Evolutionary conservation across 2,329 filamentous ascomycete genomes (phyloP), one percentile per base, ranked within the genome.

Genomic region (Hypoxylon sp.): DNA sequence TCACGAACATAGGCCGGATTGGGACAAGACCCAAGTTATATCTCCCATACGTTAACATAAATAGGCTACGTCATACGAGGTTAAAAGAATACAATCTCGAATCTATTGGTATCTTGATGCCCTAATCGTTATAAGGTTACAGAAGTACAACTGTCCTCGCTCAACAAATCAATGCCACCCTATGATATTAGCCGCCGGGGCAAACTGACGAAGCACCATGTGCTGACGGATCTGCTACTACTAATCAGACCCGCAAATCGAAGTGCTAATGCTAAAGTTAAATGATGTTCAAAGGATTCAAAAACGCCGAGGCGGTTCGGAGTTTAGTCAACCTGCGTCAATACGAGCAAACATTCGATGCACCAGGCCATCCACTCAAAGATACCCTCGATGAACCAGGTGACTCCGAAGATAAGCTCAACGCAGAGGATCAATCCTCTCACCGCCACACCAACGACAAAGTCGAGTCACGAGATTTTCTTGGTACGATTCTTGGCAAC

Each of bases 401-500:
- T 35, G 40, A 68, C 20, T 6, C 65, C 42, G 11, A 74, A 42
- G 2, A 71, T 10, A 8, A 72, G 5, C 53, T 75, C 73, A 42
- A 72, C 66, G 33, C 37, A 56, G 17, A 74, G 51, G 20, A 75
- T 25, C 13, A 73, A 22, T 17, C 50, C 64, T n/a, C 51, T 66
- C 10, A 72, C 65, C 7, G 35, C 50, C 31, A 73, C 30, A n/a
- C 61, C 53, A 20, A 67, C 31, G 30, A 44, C 49, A 17, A 71
- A 44, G 49, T 70, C 58, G 60, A 72, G 66, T 77, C 74, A 77
- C 22, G 75, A 86, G 74, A 94, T 89, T 82, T 91, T 92, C 77
- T 85, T 86, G 65, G 90, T 86, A 64, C 92, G 86, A 75, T 90
- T 89, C 82, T 92, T 93, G n/a, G 90, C 92, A 67, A 95, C 88